These are phyloP conservation scores for Penicillium odoratum DNA, from an alignment of 495 filamentous ascomycete species.

Conservation along the genomic window DNA sequence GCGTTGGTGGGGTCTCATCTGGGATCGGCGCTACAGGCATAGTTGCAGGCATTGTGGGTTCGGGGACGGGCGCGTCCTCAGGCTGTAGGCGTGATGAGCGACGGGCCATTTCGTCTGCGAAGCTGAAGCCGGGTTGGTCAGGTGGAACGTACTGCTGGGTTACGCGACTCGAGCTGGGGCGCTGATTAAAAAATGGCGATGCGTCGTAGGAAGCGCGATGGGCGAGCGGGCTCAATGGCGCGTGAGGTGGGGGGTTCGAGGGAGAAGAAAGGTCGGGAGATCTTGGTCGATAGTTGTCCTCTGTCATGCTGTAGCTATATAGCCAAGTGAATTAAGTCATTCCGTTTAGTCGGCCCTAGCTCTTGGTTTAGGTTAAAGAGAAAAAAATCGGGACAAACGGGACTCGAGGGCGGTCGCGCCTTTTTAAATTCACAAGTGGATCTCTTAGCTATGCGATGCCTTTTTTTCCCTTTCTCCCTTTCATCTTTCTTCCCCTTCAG, in stretches of 20 bases:
- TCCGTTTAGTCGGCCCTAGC: slow-evolving; percentile 21
- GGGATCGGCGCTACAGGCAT: slow-evolving; percentile 36
- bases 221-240: slow-evolving; percentile 31
- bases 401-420: slow-evolving; percentile 20
- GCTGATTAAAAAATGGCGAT: slow-evolving; percentile 41
- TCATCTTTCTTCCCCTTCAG: slow-evolving; percentile 23
- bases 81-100: slow-evolving; percentile 45
- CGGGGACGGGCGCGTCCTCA: slow-evolving; percentile 30
- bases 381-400: slow-evolving; percentile 9
- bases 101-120: slow-evolving; percentile 45
- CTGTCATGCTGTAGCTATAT: slow-evolving; percentile 25
- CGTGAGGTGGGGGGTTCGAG: slow-evolving; percentile 32
- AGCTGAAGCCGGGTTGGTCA: slow-evolving; percentile 19
- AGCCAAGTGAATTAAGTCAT: slow-evolving; percentile 6
- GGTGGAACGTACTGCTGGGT: slow-evolving; percentile 42
- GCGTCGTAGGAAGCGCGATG: slow-evolving; percentile 48
- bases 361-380: slow-evolving; percentile 12
- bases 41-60: slow-evolving; percentile 23
- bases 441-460: slow-evolving; percentile 6
- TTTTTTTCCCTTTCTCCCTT: slow-evolving; percentile 26
- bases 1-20: slow-evolving; percentile 22
- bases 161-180: slow-evolving; percentile 26
- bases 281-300: slow-evolving; percentile 32
- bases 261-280: slow-evolving; percentile 31
- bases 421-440: slow-evolving; percentile 34